Base-by-base conservation (phyloP, 192 early-diverging fungal genomes). In the Pilaira anomala region DNA sequence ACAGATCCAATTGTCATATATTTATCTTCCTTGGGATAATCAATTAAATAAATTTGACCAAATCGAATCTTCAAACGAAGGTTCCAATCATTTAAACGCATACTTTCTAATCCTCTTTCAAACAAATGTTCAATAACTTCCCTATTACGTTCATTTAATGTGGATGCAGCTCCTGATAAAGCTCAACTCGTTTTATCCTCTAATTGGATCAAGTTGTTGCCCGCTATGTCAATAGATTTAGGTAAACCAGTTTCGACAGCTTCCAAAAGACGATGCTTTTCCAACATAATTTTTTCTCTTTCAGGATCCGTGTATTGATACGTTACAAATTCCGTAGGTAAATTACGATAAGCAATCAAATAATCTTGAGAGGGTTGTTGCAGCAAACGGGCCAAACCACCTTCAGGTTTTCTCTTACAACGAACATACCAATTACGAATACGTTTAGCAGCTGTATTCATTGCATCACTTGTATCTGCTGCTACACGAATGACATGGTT, bases 41-140 rank as follows among this genome's bases (percentile, higher is more conserved):
- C 51, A 5, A 73, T 62, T 16, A 79, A 33, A 48, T 58, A 71
- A 16, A 76, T 62, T 19, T 76, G 72, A 19, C 78, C 78, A 71
- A 74, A 79, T 0, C 26, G 39, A 16, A 74, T 48, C 8, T 72
- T 66, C 62, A 79, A 54, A 19, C 62, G 62, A 18, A 73, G 66
- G 30, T 76, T 60, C 67, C 68, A 72, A 48, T 78, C 74, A 21
- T 63, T 63, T 22, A 78, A 52, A 11, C 72, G 63, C 18, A 76
- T 19, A 13, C 71, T 67, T 11, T 65, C 67, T 16, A 75, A 52
- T 3, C 60, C 74, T 14, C 55, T 44, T 30, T 55, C 45, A 11
- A 79, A 30, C 18, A 58, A 49, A 2, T 59, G 7, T 24, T 66
- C 42, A 21, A 76, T 64, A 0, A 8, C 28, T 39, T 50, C 48